phyloP scores from a whole-genome alignment of 2,329 filamentous ascomycete genomes.

The Fusarium sp. region DNA sequence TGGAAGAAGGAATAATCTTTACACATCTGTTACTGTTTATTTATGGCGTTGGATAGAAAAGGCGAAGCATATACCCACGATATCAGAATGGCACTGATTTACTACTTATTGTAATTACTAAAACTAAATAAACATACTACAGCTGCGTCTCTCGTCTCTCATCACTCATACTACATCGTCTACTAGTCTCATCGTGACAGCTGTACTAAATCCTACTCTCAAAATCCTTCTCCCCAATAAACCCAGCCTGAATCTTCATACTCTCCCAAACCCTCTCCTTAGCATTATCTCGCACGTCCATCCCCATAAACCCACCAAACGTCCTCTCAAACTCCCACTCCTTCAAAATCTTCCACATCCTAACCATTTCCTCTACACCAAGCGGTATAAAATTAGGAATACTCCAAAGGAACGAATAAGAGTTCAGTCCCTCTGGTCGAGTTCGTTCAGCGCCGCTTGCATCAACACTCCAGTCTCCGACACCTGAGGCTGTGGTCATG shows the following conservation, averaged over 20 bases:
- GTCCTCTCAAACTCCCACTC: constrained; percentile 71
- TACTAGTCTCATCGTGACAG: too few relatives aligned
- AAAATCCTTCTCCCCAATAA: constrained; percentile 58
- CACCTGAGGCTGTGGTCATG: constrained; percentile 72
- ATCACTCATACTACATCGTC: not conserved
- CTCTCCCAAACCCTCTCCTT: constrained; percentile 77
- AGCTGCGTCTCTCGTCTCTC: not conserved
- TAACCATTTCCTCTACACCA: constrained; percentile 68
- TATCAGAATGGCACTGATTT: constrained; percentile 34
- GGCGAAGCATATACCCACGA: constrained; percentile 31
- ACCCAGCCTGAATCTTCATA: constrained; percentile 76
- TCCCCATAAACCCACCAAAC: constrained; percentile 73
- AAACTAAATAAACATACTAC: not conserved
- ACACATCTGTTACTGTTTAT: too few relatives aligned
- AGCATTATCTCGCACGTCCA: constrained; percentile 66
- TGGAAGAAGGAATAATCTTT: constrained; percentile 48
- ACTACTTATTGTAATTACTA: constrained; percentile 2
- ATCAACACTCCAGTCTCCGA: constrained; percentile 59
- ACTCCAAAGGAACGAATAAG: constrained; percentile 80
- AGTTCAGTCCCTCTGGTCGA: constrained; percentile 59
- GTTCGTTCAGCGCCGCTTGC: constrained; percentile 49
- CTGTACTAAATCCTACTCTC: constrained; percentile 26
- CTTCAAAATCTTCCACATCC: constrained; percentile 77
- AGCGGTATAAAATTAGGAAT: constrained; percentile 81
- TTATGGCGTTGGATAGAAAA: constrained; percentile 12